These are phyloP conservation scores for Pyrus betulifolia DNA, from an alignment of 306 rosid species.

Conservation along the genomic window DNA sequence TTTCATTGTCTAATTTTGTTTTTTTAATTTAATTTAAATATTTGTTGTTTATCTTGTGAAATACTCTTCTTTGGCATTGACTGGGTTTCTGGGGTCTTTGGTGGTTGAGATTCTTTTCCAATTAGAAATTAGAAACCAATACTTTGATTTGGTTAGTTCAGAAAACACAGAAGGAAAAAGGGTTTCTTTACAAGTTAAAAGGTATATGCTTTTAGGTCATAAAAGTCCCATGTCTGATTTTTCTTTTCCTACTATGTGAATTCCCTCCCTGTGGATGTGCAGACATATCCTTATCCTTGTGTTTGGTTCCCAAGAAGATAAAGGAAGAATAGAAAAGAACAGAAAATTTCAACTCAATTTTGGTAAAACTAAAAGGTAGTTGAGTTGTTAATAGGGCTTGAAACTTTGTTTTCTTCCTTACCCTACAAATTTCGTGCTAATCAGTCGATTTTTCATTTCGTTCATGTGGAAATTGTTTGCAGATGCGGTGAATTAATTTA, in stretches of 20 bases:
- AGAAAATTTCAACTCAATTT: constrained; percentile 1
- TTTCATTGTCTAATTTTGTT: constrained; percentile 1
- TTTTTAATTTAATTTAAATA: background rate
- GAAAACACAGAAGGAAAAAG: constrained; percentile 25
- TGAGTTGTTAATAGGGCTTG: constrained; percentile 1
- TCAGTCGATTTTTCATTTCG: background rate
- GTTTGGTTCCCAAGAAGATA: constrained; percentile 39
- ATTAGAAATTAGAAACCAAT: background rate
- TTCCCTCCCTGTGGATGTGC: constrained; percentile 26
- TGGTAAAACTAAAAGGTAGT: background rate
- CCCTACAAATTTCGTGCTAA: background rate
- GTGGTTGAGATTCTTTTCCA: constrained; percentile 10
- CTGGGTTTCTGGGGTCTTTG: constrained; percentile 29
- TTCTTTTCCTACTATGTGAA: constrained; percentile 12
- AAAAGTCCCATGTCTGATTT: constrained; percentile 10
- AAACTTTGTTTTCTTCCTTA: background rate
- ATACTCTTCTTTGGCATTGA: constrained; percentile 9
- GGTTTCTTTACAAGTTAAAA: constrained; percentile 33
- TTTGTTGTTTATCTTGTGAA: background rate
- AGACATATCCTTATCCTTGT: constrained; percentile 18
- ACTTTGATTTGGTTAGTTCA: constrained; percentile 13
- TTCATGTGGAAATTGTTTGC: background rate
- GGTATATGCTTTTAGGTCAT: constrained; percentile 36
- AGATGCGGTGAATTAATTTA: background rate
- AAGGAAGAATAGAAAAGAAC: constrained; percentile 23